Percentiles rank a stretch among this genome's conserved stretches.
phyloP scores from a whole-genome alignment of 1,284 basidiomycete species.

The Paramarasmius palmivorus region DNA sequence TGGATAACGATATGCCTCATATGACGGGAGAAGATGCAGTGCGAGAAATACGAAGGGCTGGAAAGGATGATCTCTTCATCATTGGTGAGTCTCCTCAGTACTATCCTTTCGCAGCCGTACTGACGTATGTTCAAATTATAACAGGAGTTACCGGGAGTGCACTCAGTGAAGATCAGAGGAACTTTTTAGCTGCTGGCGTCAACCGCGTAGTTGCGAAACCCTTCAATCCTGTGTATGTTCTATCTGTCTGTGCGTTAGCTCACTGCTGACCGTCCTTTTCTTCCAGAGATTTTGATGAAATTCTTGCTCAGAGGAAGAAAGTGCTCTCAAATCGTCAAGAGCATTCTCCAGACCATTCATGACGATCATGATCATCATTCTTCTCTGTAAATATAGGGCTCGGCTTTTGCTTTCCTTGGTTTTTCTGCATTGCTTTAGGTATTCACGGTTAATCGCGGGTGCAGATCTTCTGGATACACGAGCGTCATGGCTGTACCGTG shows the following conservation, averaged over 20 bases:
- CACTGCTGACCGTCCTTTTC: neutral
- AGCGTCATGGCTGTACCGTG: no score
- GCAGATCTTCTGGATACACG: no score
- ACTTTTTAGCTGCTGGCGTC: conserved; percentile 15
- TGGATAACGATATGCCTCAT: conserved; percentile 29
- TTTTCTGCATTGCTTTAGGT: no score
- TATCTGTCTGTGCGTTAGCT: neutral
- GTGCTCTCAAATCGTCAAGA: no score
- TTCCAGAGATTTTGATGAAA: neutral
- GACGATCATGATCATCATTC: no score
- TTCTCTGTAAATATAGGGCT: no score
- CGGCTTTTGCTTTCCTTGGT: no score
- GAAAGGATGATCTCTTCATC: conserved; percentile 25
- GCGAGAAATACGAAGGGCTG: conserved; percentile 21
- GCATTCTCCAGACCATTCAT: no score
- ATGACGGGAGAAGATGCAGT: conserved; percentile 31
- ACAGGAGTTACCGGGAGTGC: conserved; percentile 14
- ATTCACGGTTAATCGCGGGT: no score
- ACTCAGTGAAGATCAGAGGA: conserved; percentile 15
- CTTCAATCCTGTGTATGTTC: conserved; percentile 10
- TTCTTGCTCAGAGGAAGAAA: no score
- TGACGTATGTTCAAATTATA: no score
- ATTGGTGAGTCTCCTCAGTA: conserved; percentile 14
- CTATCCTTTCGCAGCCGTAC: no score
- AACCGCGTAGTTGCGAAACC: conserved; percentile 16